phyloP scores from a whole-genome alignment of 495 filamentous ascomycete species.

The Neurospora sp. region DNA sequence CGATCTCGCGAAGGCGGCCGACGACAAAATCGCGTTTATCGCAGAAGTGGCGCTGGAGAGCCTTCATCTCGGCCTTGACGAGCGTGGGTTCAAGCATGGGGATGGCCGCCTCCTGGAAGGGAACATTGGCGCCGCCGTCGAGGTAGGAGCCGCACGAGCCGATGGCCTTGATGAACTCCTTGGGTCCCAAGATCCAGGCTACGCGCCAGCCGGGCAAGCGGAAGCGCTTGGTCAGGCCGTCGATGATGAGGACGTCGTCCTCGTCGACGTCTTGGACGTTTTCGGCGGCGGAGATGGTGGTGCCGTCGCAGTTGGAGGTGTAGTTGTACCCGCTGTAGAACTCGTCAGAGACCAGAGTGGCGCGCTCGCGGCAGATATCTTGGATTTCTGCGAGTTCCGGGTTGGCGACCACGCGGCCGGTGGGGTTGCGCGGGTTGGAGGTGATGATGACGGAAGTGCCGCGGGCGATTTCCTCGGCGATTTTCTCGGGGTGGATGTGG shows the following conservation, averaged over 20 bases:
- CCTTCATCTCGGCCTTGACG: constrained; percentile 79
- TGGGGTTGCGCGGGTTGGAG: constrained; percentile 94
- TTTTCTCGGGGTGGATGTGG: constrained; percentile 85
- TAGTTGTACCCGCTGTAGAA: constrained; percentile 97
- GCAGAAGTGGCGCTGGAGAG: constrained; percentile 78
- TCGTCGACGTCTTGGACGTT: constrained; percentile 66
- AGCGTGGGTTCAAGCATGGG: constrained; percentile 78
- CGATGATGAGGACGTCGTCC: constrained; percentile 79
- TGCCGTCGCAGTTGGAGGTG: constrained; percentile 79
- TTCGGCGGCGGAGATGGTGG: constrained; percentile 53
- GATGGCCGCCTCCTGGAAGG: constrained; percentile 90
- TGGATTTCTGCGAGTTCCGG: constrained; percentile 80
- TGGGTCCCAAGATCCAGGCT: constrained; percentile 90
- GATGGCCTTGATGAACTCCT: constrained; percentile 92
- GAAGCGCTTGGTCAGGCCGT: constrained; percentile 95
- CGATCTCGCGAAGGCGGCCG: constrained; percentile 64
- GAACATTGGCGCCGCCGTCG: constrained; percentile 90
- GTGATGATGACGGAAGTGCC: constrained; percentile 84
- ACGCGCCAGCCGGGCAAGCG: constrained; percentile 94
- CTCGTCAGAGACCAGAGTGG: constrained; percentile 88
- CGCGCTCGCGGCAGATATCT: constrained; percentile 80
- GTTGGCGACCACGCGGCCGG: constrained; percentile 73
- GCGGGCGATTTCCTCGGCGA: constrained; percentile 79
- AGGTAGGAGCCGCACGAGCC: constrained; percentile 89
- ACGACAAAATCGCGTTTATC: constrained; percentile 87